Percentiles rank a stretch among this genome's conserved stretches.
Evolutionary conservation across 192 early-diverging fungal genomes (phyloP).

Genomic region (Cladochytrium replicatum): DNA sequence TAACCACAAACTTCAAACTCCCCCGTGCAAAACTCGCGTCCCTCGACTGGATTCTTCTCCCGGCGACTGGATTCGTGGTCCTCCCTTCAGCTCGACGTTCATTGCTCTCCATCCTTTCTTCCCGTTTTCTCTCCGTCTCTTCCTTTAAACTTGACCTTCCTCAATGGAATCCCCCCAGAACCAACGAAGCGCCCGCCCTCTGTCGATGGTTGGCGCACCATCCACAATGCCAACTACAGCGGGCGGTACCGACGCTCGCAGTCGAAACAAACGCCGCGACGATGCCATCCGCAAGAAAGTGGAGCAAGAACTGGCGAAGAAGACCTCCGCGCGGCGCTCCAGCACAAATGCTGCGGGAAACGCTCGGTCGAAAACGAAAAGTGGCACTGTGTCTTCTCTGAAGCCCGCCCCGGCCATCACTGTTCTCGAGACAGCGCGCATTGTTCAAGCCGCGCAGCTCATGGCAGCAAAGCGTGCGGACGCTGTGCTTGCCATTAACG

Average conservation of each 20-base stretch:
- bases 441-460: constrained; percentile 35
- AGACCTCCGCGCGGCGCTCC: constrained; percentile 11
- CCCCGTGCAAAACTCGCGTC: too few species aligned
- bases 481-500: constrained; percentile 87
- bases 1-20: too few species aligned
- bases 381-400: constrained; percentile 85
- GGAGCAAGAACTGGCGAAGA: constrained; percentile 31
- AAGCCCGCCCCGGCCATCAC: constrained; percentile 79
- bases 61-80: too few species aligned
- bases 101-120: too few species aligned
- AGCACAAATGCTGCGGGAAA: neutral
- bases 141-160: too few species aligned
- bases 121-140: too few species aligned
- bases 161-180: too few species aligned
- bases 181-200: too few species aligned
- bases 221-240: neutral
- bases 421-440: constrained; percentile 35
- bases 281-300: constrained; percentile 41
- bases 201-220: too few species aligned
- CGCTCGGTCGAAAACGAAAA: constrained; percentile 24
- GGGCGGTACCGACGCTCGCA: constrained; percentile 10
- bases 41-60: too few species aligned
- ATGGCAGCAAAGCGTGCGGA: constrained; percentile 97
- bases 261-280: constrained; percentile 31
- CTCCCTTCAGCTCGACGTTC: too few species aligned